Evolutionary conservation across 768 basidiomycete genomes (phyloP).

Genomic region (Crassisporium funariophilum): DNA sequence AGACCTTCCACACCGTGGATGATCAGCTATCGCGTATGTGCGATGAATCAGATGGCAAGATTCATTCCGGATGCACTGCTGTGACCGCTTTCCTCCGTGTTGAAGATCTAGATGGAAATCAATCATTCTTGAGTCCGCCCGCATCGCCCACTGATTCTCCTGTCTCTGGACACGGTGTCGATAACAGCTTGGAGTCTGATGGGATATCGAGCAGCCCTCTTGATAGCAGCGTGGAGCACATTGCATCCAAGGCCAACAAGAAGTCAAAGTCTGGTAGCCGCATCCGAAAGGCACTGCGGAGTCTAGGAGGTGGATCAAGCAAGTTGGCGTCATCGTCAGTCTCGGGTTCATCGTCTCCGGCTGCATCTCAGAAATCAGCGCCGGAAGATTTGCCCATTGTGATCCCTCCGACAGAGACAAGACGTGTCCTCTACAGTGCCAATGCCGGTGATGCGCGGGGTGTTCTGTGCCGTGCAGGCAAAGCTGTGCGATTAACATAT

Average conservation of each 20-base stretch:
- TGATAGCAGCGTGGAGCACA: slow-evolving; percentile 46
- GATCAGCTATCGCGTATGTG: slow-evolving; percentile 79
- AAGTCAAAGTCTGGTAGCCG: slow-evolving; percentile 49
- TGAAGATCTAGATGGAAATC: slow-evolving; percentile 77
- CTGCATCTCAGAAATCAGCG: slow-evolving; percentile 27
- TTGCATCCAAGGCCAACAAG: slow-evolving; percentile 28
- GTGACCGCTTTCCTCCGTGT: slow-evolving; percentile 94
- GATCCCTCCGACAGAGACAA: slow-evolving; percentile 52
- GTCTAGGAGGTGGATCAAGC: slow-evolving; percentile 42
- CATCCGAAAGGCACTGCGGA: slow-evolving; percentile 58
- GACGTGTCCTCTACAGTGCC: slow-evolving; percentile 89
- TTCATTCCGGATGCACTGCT: slow-evolving; percentile 96
- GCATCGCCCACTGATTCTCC: slow-evolving; percentile 37
- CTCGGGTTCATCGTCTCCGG: slow-evolving; percentile 38
- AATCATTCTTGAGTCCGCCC: slow-evolving; percentile 58
- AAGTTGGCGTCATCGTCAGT: slow-evolving; percentile 32
- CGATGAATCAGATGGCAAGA: slow-evolving; percentile 86
- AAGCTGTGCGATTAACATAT: slow-evolving; percentile 91
- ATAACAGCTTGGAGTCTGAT: slow-evolving; percentile 33
- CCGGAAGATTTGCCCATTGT: slow-evolving; percentile 32
- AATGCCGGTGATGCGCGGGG: slow-evolving; percentile 97
- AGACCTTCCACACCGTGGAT: slow-evolving; percentile 95
- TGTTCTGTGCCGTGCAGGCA: slow-evolving; percentile 88
- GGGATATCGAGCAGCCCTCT: slow-evolving; percentile 34
- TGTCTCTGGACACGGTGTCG: slow-evolving; percentile 32